phyloP scores from a whole-genome alignment of 1,284 basidiomycete genomes.

The Trametes versicolor region DNA sequence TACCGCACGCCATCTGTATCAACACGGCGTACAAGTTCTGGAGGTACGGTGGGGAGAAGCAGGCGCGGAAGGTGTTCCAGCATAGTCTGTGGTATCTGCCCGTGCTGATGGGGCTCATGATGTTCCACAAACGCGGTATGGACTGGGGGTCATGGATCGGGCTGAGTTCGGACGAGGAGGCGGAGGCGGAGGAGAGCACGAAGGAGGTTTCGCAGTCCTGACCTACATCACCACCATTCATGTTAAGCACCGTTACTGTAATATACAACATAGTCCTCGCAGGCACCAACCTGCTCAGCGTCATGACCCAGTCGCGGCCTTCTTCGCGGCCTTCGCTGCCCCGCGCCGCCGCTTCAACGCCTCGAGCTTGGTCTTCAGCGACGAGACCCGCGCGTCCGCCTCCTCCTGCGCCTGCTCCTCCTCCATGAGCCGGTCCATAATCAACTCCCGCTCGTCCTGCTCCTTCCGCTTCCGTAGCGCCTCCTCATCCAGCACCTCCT shows the following conservation, averaged over 20 bases:
- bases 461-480: conserved; percentile 58
- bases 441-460: conserved; percentile 79
- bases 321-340: conserved; percentile 47
- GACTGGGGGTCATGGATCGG: conserved; percentile 73
- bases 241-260: conserved; percentile 17
- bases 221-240: conserved; percentile 8
- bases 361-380: conserved; percentile 72
- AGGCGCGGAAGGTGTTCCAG: conserved; percentile 84
- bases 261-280: conserved; percentile 16
- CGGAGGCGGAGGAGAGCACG: conserved; percentile 22
- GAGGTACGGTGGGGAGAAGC: conserved; percentile 77
- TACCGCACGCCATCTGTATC: conserved; percentile 82
- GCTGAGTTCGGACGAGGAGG: conserved; percentile 26
- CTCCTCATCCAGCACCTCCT: conserved; percentile 55
- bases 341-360: conserved; percentile 66
- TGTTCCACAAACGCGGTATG: conserved; percentile 90
- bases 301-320: conserved; percentile 21
- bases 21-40: conserved; percentile 83
- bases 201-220: neutral
- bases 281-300: neutral
- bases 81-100: conserved; percentile 94
- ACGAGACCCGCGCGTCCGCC: conserved; percentile 75
- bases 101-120: conserved; percentile 90
- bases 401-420: conserved; percentile 87
- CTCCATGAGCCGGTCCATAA: conserved; percentile 82